Conservation (phyloP, 176 grass and related monocot species). For the Oryza longistaminata region DNA sequence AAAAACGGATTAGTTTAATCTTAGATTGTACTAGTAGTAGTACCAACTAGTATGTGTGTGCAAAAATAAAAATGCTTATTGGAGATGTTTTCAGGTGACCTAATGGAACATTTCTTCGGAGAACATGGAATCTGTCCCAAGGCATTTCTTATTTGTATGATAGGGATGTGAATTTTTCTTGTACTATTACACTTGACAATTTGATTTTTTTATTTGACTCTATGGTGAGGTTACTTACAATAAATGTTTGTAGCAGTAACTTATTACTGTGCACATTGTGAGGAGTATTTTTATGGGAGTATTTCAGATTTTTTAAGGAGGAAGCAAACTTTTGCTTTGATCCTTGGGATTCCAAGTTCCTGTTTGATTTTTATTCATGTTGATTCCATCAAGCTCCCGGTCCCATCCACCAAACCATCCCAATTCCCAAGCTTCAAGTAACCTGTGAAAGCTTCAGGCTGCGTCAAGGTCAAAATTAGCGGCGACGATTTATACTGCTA, state of each 20-base stretch:
- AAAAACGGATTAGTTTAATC: neutral
- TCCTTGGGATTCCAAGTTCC: neutral
- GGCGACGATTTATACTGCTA: neutral
- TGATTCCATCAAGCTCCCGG: neutral
- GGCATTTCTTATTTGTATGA: neutral
- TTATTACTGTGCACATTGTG: neutral
- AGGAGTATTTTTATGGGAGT: neutral
- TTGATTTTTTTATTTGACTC: neutral
- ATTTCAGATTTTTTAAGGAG: no score
- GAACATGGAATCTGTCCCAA: neutral
- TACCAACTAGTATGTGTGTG: neutral
- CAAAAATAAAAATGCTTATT: neutral
- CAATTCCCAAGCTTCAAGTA: neutral
- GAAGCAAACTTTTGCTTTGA: neutral
- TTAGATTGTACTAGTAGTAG: neutral
- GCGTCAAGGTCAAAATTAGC: slow-evolving; percentile 34
- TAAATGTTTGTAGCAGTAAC: neutral
- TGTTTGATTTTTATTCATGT: neutral
- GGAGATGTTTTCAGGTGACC: neutral
- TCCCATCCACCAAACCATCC: neutral
- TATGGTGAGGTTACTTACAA: neutral
- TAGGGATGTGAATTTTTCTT: neutral
- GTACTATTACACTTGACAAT: neutral
- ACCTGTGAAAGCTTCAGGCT: neutral
- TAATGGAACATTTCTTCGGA: neutral